phyloP scores from a whole-genome alignment of 2,329 filamentous ascomycete species.

The Diaporthe citriasiana region DNA sequence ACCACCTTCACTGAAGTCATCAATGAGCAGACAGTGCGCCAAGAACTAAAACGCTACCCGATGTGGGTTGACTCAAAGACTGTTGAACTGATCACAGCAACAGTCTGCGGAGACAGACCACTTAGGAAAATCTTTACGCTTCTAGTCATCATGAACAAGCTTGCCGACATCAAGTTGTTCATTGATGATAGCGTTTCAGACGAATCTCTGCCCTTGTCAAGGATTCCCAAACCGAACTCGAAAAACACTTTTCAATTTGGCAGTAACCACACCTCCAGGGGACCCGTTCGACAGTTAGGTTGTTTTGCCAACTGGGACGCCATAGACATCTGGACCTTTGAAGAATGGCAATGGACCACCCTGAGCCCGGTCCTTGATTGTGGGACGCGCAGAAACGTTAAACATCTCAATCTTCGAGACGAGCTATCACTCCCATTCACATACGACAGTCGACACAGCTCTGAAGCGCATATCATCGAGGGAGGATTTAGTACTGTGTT shows the following conservation, averaged over 20 bases:
- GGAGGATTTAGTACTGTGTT: conserved; percentile 39
- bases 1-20: background rate
- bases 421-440: conserved; percentile 34
- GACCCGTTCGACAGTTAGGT: background rate
- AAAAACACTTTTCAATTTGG: background rate
- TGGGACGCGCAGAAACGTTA: conserved; percentile 27
- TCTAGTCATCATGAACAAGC: conserved; percentile 32
- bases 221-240: background rate
- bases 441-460: conserved; percentile 2
- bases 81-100: background rate
- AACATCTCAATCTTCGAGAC: conserved; percentile 27
- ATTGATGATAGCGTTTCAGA: conserved; percentile 36
- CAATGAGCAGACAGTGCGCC: background rate
- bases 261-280: background rate
- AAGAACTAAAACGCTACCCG: background rate
- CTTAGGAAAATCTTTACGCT: conserved; percentile 42
- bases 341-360: conserved; percentile 42
- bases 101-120: background rate
- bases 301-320: conserved; percentile 31
- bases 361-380: conserved; percentile 39
- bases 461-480: background rate
- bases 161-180: conserved; percentile 25
- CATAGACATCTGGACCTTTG: conserved; percentile 35
- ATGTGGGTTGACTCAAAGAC: background rate
- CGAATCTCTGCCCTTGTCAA: conserved; percentile 26